Evolutionary conservation across 208 protist genomes (phyloP).

Genomic region (Trypanosoma cruzi): DNA sequence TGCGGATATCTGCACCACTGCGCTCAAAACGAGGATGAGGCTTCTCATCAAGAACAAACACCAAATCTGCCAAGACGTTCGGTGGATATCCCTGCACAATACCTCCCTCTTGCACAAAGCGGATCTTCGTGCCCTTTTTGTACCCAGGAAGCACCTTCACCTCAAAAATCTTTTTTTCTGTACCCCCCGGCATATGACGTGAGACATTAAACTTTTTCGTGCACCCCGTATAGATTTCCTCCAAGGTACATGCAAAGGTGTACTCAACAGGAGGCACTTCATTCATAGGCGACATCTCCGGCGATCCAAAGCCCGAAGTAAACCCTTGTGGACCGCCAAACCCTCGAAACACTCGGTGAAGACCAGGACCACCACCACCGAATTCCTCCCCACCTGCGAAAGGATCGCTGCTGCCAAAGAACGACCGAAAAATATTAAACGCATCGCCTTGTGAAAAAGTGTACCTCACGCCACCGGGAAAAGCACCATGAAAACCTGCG

Average conservation of each 20-base stretch:
- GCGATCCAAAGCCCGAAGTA: constrained; percentile 32
- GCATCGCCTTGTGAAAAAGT: constrained; percentile 78
- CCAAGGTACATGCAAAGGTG: constrained; percentile 51
- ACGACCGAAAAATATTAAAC: constrained; percentile 87
- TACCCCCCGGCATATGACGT: constrained; percentile 52
- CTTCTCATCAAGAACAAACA: constrained; percentile 96
- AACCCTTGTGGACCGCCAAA: constrained; percentile 83
- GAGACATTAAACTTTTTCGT: constrained; percentile 83
- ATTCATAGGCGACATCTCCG: constrained; percentile 54
- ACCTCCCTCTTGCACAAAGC: constrained; percentile 90
- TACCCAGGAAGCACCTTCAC: constrained; percentile 95
- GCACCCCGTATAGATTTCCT: constrained; percentile 82
- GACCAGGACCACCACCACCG: constrained; percentile 65
- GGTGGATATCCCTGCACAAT: constrained; percentile 84
- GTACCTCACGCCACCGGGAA: constrained; percentile 33
- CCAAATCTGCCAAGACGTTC: constrained; percentile 94
- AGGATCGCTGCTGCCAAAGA: constrained; percentile 43
- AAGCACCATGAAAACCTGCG: constrained; percentile 8
- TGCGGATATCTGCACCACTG: constrained; percentile 83
- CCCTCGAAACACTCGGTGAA: constrained; percentile 83
- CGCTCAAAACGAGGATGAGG: constrained; percentile 91
- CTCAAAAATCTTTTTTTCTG: constrained; percentile 90
- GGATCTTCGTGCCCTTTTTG: constrained; percentile 97
- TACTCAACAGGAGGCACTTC: constrained; percentile 68
- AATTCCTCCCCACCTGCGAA: constrained; percentile 33